Evolutionary conservation across 1,284 basidiomycete genomes (phyloP).

Genomic region (Mycosarcoma maydis): DNA sequence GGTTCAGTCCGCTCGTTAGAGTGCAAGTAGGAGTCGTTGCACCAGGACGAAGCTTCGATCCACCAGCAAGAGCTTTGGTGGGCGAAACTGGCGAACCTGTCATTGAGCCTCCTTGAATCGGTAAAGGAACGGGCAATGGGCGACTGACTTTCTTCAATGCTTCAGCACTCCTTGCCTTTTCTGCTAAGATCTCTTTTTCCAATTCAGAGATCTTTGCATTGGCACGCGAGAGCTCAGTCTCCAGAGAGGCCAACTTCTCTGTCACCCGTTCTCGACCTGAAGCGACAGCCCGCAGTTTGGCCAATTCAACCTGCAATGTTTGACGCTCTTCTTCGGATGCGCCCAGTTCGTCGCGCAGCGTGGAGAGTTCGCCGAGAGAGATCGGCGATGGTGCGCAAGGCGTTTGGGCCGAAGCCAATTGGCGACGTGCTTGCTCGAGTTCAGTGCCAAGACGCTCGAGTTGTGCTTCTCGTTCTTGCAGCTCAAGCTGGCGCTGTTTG

Average conservation of each 20-base stretch:
- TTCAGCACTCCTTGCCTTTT: conserved; percentile 10
- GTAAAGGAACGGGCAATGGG: conserved; percentile 24
- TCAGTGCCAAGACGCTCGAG: conserved; percentile 10
- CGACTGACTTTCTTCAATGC: conserved; percentile 11
- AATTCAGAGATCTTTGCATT: conserved; percentile 23
- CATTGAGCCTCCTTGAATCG: conserved; percentile 9
- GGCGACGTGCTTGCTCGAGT: conserved; percentile 4
- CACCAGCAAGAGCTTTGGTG: conserved; percentile 16
- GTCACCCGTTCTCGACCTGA: conserved; percentile 14
- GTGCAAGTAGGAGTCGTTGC: neutral
- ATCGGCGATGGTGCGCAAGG: neutral
- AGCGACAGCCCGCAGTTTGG: conserved; percentile 21
- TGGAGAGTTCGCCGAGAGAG: conserved; percentile 10
- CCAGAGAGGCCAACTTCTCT: conserved; percentile 3
- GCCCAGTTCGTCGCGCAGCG: conserved; percentile 24
- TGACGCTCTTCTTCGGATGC: conserved; percentile 32
- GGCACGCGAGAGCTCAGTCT: conserved; percentile 14
- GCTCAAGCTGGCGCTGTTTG: conserved; percentile 16
- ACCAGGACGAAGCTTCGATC: conserved; percentile 18
- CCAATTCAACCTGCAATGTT: conserved; percentile 17
- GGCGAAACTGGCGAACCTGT: conserved; percentile 32
- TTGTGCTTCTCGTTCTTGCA: conserved; percentile 23
- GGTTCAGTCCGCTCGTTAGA: conserved; percentile 8
- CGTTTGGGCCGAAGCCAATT: conserved; percentile 1
- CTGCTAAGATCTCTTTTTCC: conserved; percentile 25